These are phyloP conservation scores for Quercus cerris DNA, from an alignment of 306 rosid species.

Conservation along the genomic window DNA sequence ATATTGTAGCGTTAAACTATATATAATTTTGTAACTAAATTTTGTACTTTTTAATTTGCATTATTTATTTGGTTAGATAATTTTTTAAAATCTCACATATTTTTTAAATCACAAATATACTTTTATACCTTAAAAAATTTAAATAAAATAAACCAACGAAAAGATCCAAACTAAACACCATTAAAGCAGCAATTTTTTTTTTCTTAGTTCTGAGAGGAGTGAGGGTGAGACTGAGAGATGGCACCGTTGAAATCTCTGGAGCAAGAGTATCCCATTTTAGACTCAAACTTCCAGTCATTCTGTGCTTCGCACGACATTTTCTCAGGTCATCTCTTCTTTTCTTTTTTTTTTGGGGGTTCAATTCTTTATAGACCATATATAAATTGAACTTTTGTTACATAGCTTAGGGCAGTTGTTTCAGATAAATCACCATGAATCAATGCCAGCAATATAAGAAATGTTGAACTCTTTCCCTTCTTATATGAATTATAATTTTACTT, in stretches of 20 bases:
- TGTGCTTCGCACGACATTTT: constrained; percentile 41
- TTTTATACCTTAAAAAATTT: too few species aligned
- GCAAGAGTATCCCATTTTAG: constrained; percentile 26
- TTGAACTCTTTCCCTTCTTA: neutral
- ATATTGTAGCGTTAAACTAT: rapidly evolving
- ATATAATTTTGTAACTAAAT: too few species aligned
- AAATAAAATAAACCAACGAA: too few species aligned
- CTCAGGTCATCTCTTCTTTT: constrained; percentile 2
- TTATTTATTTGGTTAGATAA: too few species aligned
- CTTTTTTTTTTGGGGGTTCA: too few species aligned
- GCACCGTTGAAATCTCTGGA: constrained; percentile 50
- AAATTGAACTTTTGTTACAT: neutral
- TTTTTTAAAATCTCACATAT: too few species aligned
- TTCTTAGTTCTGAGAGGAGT: neutral
- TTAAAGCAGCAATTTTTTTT: too few species aligned
- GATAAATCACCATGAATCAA: neutral
- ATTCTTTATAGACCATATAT: neutral
- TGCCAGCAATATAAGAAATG: neutral
- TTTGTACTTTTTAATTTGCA: too few species aligned
- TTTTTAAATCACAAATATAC: too few species aligned
- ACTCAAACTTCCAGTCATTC: constrained; percentile 39
- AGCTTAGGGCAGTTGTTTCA: neutral
- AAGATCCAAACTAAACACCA: too few species aligned
- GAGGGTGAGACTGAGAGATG: constrained; percentile 25
- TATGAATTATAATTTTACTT: neutral